phyloP scores from a whole-genome alignment of 2,329 filamentous ascomycete species.

The Trichoderma asperellum region DNA sequence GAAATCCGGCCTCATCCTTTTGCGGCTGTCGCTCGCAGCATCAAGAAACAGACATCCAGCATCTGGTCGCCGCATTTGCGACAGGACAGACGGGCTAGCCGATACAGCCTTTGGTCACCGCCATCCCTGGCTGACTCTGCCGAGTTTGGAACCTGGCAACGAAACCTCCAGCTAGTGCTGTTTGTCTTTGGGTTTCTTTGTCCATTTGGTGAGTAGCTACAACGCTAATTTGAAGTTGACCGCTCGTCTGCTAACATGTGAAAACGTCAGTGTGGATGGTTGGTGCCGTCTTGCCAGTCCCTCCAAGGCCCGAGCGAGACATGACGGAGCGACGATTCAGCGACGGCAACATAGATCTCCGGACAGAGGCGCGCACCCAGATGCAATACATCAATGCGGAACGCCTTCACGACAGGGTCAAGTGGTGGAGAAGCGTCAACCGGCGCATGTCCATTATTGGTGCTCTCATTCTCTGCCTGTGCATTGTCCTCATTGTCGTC shows the following conservation, averaged over 20 bases:
- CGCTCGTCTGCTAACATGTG: slow-evolving; percentile 28
- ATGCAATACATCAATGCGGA: slow-evolving; percentile 47
- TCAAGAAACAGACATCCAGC: slow-evolving; percentile 59
- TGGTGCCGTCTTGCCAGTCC: slow-evolving; percentile 74
- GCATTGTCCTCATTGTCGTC: slow-evolving; percentile 56
- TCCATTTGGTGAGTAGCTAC: slow-evolving; percentile 65
- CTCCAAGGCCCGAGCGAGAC: slow-evolving; percentile 56
- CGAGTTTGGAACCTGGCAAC: slow-evolving; percentile 63
- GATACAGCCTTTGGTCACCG: slow-evolving; percentile 71
- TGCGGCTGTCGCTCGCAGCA: slow-evolving; percentile 36
- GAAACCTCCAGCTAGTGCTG: slow-evolving; percentile 74
- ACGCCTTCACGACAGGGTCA: slow-evolving; percentile 55
- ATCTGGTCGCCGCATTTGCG: slow-evolving; percentile 76
- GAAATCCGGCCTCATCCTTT: slow-evolving; percentile 48
- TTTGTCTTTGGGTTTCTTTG: slow-evolving; percentile 80
- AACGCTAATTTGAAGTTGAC: accelerated
- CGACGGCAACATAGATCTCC: slow-evolving; percentile 46
- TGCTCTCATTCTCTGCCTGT: slow-evolving; percentile 56
- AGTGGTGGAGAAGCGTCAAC: slow-evolving; percentile 65
- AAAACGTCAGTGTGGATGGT: slow-evolving; percentile 72
- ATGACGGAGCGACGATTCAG: slow-evolving; percentile 55
- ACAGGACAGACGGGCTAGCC: slow-evolving; percentile 61
- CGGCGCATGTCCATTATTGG: slow-evolving; percentile 62
- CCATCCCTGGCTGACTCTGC: slow-evolving; percentile 69
- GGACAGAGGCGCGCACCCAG: slow-evolving; percentile 43